Percentiles rank a stretch among this genome's conserved stretches.
Conservation (phyloP, 495 filamentous ascomycete genomes). For the Xeromyces bisporus region DNA sequence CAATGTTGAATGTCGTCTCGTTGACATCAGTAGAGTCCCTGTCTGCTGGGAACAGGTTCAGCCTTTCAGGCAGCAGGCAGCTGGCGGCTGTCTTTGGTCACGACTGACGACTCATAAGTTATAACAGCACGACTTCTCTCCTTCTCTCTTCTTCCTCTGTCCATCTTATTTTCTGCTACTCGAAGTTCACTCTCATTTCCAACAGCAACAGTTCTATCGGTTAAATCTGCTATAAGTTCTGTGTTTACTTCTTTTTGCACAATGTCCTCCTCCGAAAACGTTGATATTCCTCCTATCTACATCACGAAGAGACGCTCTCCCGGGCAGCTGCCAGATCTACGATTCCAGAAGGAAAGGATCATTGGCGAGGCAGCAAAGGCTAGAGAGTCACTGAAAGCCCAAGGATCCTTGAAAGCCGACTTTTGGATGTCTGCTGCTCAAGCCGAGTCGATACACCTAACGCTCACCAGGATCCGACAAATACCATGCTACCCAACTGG, state of each 20-base stretch:
- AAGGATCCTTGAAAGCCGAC: background rate
- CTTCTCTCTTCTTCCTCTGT: too few relatives aligned
- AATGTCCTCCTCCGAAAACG: background rate
- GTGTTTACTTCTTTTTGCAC: background rate
- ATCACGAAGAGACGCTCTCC: background rate
- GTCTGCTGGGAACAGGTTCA: too few relatives aligned
- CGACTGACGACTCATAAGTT: too few relatives aligned
- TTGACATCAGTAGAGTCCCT: too few relatives aligned
- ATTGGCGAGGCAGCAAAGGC: background rate
- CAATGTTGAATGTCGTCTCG: too few relatives aligned
- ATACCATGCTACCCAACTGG: slow-evolving; percentile 4
- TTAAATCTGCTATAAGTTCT: too few relatives aligned
- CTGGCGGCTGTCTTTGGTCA: too few relatives aligned
- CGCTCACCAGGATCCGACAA: slow-evolving; percentile 4
- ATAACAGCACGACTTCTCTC: too few relatives aligned
- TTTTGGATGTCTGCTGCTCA: background rate
- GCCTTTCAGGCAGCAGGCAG: too few relatives aligned
- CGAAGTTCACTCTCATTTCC: too few relatives aligned
- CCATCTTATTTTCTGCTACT: too few relatives aligned
- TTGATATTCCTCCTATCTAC: background rate
- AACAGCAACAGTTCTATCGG: too few relatives aligned
- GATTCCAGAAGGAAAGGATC: background rate
- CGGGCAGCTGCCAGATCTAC: background rate
- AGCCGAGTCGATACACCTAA: slow-evolving; percentile 4
- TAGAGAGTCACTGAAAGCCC: background rate